Base-by-base conservation (phyloP, 257 asterid species). In the Nyctanthes arbortristis region DNA sequence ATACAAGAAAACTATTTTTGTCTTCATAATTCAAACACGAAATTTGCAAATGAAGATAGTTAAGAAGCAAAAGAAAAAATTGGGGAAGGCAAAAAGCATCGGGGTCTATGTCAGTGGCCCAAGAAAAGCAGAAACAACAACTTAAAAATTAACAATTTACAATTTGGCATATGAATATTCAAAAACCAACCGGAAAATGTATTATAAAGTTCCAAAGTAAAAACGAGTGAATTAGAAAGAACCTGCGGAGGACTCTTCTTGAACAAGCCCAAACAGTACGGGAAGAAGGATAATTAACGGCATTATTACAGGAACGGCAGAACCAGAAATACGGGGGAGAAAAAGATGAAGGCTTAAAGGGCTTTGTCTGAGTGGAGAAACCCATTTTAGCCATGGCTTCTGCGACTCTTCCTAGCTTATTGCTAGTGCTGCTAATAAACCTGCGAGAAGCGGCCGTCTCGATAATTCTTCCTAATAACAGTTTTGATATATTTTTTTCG, bases 331-430 rank as follows among this genome's bases (percentile, higher is more conserved):
- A 85, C 10, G 83, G 86, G 37, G 90, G 88, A 67, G 68, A 54
- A 63, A 80, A 71, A 18, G 81, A 39, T 33, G 88, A 72, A 29
- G 87, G 76, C 74, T 87, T 72, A 27, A 87, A 82, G 71, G 87
- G 79, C 34, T 84, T 55, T 33, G 88, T 73, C 68, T 80, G 96
- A 73, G 85, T 61, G 64, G 87, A 79, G 79, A 89, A 88, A 35
- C 93, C 95, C 98, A 85, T 81, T 73, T 86, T 80, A 33, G 89
- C 92, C 93, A 89, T 89, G 65, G 91, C 90, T 29, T 84, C 83
- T 12, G 80, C 74, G 63, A 58, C 82, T 83, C 84, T 84, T 57
- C 89, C 88, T 66, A 89, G 91, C 88, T 79, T 86, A 45, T 73
- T 84, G 90, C 92, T 84, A 70, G 74, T 74, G 77, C 88, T 80